Conservation (phyloP, 139 green algal genomes). For the Dunaliella primolecta region DNA sequence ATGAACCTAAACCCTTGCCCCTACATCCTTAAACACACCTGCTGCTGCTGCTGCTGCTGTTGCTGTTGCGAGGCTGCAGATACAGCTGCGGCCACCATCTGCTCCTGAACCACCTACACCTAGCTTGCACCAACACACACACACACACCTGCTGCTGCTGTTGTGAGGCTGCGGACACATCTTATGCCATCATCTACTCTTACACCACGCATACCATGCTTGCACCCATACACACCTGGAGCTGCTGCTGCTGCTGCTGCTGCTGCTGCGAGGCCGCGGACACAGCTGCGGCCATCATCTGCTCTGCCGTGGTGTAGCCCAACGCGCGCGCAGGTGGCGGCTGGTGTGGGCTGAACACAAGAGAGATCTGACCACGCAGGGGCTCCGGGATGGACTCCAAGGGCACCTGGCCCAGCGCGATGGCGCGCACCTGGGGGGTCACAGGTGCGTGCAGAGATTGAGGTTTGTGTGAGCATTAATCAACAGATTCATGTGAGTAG, state of each 20-base stretch:
- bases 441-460: neutral
- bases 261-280: neutral
- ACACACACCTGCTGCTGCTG: too few species aligned
- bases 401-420: neutral
- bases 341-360: slow-evolving; percentile 4
- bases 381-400: slow-evolving; percentile 20
- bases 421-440: neutral
- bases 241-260: neutral
- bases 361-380: slow-evolving; percentile 12
- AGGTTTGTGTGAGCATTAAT: neutral
- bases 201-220: neutral
- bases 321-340: neutral
- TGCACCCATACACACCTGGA: neutral
- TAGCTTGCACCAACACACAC: neutral
- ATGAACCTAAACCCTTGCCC: too few species aligned
- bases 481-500: neutral
- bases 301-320: neutral
- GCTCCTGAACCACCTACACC: too few species aligned
- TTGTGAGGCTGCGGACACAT: too few species aligned
- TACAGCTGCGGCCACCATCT: neutral
- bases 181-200: neutral
- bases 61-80: neutral
- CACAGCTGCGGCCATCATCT: neutral
- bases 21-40: neutral
- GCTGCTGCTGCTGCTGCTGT: neutral